Percentiles rank a stretch among this genome's conserved stretches.
Evolutionary conservation across 1,139 yeast genomes (phyloP).

Genomic region (Yamadazyma aaseri): DNA sequence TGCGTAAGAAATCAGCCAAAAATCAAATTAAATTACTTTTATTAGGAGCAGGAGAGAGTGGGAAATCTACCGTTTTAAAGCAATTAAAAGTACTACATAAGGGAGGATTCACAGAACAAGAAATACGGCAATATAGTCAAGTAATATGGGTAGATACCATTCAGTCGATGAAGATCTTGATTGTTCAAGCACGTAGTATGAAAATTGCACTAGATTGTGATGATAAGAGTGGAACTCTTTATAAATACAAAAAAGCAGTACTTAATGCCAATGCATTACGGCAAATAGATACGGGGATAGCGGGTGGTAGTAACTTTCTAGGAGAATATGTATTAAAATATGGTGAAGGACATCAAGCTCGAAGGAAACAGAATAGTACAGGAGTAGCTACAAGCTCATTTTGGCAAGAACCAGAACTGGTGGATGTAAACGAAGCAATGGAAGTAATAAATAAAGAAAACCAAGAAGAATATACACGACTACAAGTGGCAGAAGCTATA

Average conservation of each 20-base stretch:
- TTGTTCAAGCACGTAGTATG: constrained; percentile 66
- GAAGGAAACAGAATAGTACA: constrained; percentile 53
- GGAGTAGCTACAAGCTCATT: constrained; percentile 51
- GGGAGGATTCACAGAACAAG: constrained; percentile 79
- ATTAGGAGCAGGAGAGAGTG: constrained; percentile 94
- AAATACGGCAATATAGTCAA: constrained; percentile 76
- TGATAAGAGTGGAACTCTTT: constrained; percentile 43
- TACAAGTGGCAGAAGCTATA: constrained; percentile 68
- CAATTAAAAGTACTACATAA: constrained; percentile 86
- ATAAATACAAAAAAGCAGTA: constrained; percentile 46
- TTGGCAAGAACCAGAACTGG: constrained; percentile 23
- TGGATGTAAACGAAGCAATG: constrained; percentile 4
- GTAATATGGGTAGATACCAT: constrained; percentile 95
- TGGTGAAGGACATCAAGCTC: constrained; percentile 51
- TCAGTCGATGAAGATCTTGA: constrained; percentile 81
- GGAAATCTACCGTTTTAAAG: constrained; percentile 93
- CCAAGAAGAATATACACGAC: constrained; percentile 18
- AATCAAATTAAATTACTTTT: constrained; percentile 63
- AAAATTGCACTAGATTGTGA: constrained; percentile 65
- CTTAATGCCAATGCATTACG: constrained; percentile 58
- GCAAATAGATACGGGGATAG: constrained; percentile 62
- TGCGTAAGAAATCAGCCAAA: constrained; percentile 48
- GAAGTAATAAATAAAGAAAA: constrained; percentile 1
- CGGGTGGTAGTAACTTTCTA: constrained; percentile 64
- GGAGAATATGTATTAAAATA: constrained; percentile 66